Conservation (phyloP, 768 basidiomycete species). For the Macrolepiota fuliginosa region DNA sequence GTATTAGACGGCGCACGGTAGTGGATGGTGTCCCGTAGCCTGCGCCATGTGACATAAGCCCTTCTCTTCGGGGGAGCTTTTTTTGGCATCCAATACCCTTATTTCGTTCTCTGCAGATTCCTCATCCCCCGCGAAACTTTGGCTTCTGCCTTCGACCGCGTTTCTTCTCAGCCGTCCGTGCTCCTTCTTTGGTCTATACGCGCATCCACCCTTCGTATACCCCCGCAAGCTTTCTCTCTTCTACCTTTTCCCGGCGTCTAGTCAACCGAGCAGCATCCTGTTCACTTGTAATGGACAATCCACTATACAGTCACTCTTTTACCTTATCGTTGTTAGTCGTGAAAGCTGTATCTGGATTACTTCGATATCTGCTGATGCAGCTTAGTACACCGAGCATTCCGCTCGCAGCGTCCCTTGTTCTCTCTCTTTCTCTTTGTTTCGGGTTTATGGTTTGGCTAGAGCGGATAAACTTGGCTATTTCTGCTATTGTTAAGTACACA, state of each 20-base stretch:
- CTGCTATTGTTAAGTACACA: conserved; percentile 11
- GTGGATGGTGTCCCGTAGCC: conserved; percentile 3
- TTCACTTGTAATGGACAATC: conserved; percentile 9
- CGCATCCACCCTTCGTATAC: conserved; percentile 13
- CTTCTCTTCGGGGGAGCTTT: not conserved
- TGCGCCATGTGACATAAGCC: not conserved
- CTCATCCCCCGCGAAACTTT: conserved; percentile 4
- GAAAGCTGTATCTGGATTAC: conserved; percentile 8
- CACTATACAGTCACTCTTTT: conserved; percentile 4
- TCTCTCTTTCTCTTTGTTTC: not conserved
- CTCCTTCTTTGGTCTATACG: conserved; percentile 4
- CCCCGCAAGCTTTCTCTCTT: conserved; percentile 7
- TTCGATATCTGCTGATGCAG: not conserved
- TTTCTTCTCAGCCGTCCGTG: conserved; percentile 1
- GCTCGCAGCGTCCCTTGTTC: not conserved
- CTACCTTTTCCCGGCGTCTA: conserved; percentile 2
- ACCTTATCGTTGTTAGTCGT: not conserved
- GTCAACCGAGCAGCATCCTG: not conserved
- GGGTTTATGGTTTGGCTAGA: conserved; percentile 13
- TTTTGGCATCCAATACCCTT: not conserved
- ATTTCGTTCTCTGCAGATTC: not conserved
- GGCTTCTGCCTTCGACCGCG: not conserved
- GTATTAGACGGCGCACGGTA: conserved; percentile 85
- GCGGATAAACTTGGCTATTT: conserved; percentile 13
- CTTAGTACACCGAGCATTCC: not conserved